Evolutionary conservation across 768 basidiomycete genomes (phyloP), one percentile per base, ranked within the genome.

Genomic region (Symmetrospora coprosmae): DNA sequence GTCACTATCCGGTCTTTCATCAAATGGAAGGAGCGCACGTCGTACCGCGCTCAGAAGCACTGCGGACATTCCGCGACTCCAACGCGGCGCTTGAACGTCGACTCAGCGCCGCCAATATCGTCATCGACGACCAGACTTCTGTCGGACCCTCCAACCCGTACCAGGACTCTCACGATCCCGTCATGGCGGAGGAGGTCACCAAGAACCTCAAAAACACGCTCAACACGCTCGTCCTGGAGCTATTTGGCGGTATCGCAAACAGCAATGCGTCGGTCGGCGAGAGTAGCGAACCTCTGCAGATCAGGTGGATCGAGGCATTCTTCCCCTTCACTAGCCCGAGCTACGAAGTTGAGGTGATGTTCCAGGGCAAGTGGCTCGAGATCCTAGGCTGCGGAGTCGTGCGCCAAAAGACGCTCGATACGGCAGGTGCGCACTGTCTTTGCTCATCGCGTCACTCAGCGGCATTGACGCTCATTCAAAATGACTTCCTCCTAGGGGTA

Each of bases 301-400:
- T 99, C 27, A 78, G 94, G 21, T 99, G 94, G 94, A 96, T 97
- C 65, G 89, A 96, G 70, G 88, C 92, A 1, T 87, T 86, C 69
- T 97, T 99, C 74, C 94, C 94, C 1, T 99, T 92, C 78, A 99
- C 94, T 56, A 85, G 83, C 62, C 94, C 94, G 8, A 94, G 90
- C 71, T 99, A 87, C 70, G 92, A 99, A 70, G 91, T 99, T 39
- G 94, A 99, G 71, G 90, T 97, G 4, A 84, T 91, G 73, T 97
- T 86, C 75, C 81, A 83, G 59, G 94, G 89, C 0, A 85, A 91
- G 72, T 99, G 94, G 94, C 76, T 99, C 23, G 94, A 97, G 73
- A 87, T 99, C 55, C 76, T 97, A 5, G 94, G 94, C 0, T 90
- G 81, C 62, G 94, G 94, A 1, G 88, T 99, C 23, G 81, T 97